Evolutionary conservation across 306 rosid species (phyloP).

Genomic region (Fragaria iinumae): DNA sequence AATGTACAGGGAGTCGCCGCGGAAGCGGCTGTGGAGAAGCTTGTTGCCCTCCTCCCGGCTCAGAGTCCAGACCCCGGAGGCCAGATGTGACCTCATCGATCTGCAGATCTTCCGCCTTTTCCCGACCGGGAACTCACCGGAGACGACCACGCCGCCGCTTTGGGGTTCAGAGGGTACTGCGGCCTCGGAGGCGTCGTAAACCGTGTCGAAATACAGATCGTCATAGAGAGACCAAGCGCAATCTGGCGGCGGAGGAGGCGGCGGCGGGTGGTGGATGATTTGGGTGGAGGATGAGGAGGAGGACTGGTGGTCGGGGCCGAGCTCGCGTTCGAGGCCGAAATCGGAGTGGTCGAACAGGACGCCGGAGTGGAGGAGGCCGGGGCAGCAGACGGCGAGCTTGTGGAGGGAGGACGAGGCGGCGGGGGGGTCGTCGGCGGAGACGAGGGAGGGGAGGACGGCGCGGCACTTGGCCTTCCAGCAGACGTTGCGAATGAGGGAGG

Average conservation of each 20-base stretch:
- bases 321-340: conserved; percentile 73
- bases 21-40: conserved; percentile 70
- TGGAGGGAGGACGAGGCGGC: conserved; percentile 59
- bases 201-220: conserved; percentile 68
- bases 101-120: conserved; percentile 51
- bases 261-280: conserved; percentile 19
- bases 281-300: conserved; percentile 9
- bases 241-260: neutral
- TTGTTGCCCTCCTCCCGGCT: conserved; percentile 83
- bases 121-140: conserved; percentile 11
- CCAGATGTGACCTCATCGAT: conserved; percentile 62
- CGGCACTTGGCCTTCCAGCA: conserved; percentile 65
- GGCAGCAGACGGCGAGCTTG: conserved; percentile 84
- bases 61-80: conserved; percentile 68
- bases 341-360: conserved; percentile 71
- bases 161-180: conserved; percentile 18
- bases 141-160: conserved; percentile 25
- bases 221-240: conserved; percentile 82
- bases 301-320: conserved; percentile 41
- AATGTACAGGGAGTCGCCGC: conserved; percentile 72
- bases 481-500: conserved; percentile 46
- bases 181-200: conserved; percentile 48
- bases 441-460: conserved; percentile 47
- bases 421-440: conserved; percentile 36
- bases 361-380: conserved; percentile 80